phyloP scores from a whole-genome alignment of 495 filamentous ascomycete species.

The Barbatosphaeria neglecta region DNA sequence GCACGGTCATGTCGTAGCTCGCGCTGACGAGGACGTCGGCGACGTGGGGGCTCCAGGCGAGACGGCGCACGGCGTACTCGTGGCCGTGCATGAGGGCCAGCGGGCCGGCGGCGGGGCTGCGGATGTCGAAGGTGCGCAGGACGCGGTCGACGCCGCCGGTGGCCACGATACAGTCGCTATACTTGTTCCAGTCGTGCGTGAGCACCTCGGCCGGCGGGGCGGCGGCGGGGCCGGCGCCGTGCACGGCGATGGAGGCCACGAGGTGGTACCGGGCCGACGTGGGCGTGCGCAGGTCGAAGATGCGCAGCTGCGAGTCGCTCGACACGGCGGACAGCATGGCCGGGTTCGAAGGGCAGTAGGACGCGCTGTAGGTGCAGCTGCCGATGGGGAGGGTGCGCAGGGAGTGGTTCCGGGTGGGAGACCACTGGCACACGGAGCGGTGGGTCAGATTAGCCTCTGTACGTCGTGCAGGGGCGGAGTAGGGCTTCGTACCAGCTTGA shows the following conservation, averaged over 20 bases:
- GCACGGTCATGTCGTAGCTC: slow-evolving; percentile 95
- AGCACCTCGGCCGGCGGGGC: slow-evolving; percentile 55
- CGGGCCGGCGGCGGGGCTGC: slow-evolving; percentile 59
- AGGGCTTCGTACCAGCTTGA: slow-evolving; percentile 54
- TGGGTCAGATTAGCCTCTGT: slow-evolving; percentile 4
- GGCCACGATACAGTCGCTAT: slow-evolving; percentile 69
- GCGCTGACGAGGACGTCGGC: slow-evolving; percentile 73
- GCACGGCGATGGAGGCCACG: slow-evolving; percentile 59
- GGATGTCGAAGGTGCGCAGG: slow-evolving; percentile 81
- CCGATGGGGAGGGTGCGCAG: slow-evolving; percentile 77
- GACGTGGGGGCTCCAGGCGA: slow-evolving; percentile 88
- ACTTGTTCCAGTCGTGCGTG: slow-evolving; percentile 99
- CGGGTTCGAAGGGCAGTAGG: slow-evolving; percentile 70
- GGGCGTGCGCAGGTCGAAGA: slow-evolving; percentile 84
- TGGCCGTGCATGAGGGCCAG: slow-evolving; percentile 64
- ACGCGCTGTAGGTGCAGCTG: slow-evolving; percentile 78
- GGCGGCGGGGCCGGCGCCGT: slow-evolving; percentile 17
- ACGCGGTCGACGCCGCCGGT: slow-evolving; percentile 80
- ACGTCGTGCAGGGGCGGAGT: not conserved
- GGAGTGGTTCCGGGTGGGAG: slow-evolving; percentile 56
- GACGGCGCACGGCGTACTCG: slow-evolving; percentile 73
- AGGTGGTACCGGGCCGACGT: slow-evolving; percentile 74
- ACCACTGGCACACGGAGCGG: slow-evolving; percentile 50
- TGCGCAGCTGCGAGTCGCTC: slow-evolving; percentile 70
- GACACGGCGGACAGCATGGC: slow-evolving; percentile 70